Evolutionary conservation across 495 filamentous ascomycete species (phyloP).

Genomic region (Aspergillus sclerotioniger): DNA sequence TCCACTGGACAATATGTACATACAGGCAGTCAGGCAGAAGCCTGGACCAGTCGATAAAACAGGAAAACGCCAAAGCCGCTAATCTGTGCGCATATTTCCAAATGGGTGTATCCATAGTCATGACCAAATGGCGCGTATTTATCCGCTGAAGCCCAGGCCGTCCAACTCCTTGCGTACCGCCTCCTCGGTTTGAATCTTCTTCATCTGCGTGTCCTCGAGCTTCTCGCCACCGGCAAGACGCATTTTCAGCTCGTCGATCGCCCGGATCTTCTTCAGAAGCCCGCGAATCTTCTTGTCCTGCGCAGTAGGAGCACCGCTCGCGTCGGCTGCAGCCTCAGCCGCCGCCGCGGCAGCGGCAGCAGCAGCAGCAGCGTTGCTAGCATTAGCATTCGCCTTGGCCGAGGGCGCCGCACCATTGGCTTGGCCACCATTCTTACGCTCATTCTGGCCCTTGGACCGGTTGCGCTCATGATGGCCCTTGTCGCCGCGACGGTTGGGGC

Average conservation of each 20-base stretch:
- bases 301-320: constrained; percentile 39
- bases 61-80: background rate
- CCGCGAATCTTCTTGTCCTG: constrained; percentile 88
- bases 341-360: constrained; percentile 23
- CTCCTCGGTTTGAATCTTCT: constrained; percentile 92
- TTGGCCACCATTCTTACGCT: constrained; percentile 40
- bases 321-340: constrained; percentile 23
- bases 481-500: constrained; percentile 62
- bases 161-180: constrained; percentile 78
- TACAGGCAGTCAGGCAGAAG: background rate
- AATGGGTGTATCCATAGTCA: background rate
- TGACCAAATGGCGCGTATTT: constrained; percentile 4
- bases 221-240: constrained; percentile 90
- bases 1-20: constrained; percentile 14
- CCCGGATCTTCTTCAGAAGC: constrained; percentile 92
- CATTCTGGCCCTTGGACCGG: constrained; percentile 53
- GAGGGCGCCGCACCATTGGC: constrained; percentile 32
- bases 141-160: constrained; percentile 54
- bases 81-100: constrained; percentile 10
- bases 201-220: constrained; percentile 95
- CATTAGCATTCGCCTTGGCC: constrained; percentile 46
- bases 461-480: constrained; percentile 53
- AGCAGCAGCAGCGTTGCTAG: constrained; percentile 25
- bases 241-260: constrained; percentile 98
- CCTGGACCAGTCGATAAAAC: background rate